Evolutionary conservation across 2,329 filamentous ascomycete species (phyloP), one percentile per base, ranked within the genome.

Genomic region (Cercospora beticola): DNA sequence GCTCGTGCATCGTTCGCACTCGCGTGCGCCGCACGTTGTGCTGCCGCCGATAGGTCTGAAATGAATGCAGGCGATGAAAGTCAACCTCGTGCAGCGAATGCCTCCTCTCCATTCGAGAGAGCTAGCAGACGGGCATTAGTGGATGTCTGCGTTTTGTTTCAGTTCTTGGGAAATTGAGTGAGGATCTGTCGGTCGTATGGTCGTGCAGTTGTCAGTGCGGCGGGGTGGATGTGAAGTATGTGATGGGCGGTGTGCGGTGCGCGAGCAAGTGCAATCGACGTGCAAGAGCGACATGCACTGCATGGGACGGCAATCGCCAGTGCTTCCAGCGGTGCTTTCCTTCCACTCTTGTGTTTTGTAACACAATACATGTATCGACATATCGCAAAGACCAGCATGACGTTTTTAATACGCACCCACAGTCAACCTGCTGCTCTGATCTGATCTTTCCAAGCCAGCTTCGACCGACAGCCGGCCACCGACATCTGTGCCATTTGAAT

Each of bases 101-200:
- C 62, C 10, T 5, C 16, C 33, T 14, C 54, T 58, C 23, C 10
- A 8, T 46, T 49, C 8, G 7, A 2, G 16, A 23, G 21, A 28
- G 28, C 62, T 65, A 65, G 54, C 14, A 52, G 28, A 21, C 62
- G 62, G 62, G 52, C 62, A 12, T 43, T 26, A 58, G 54, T 58
- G 62, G 62, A 18, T 65, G 62, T 58, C 31, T 65, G 62, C 62
- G 46, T 58, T 58, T 64, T 65, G 49, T 65, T 57, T 40, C 52
- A 58, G 33, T 65, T 43, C 16, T 49, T 46, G 21, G 23, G 52
- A 57, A 59, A 65, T 36, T 40, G 54, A 30, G 26, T n/a, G 31
- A 46, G 16, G 14, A 28, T 62, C 23, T 23, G 1, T 62, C 43
- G 43, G 10, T 30, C 5, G 18, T n/a, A 4, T 28, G 21, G 40